Conservation (phyloP, 2,329 filamentous ascomycete species). For the Colletotrichum sp. region DNA sequence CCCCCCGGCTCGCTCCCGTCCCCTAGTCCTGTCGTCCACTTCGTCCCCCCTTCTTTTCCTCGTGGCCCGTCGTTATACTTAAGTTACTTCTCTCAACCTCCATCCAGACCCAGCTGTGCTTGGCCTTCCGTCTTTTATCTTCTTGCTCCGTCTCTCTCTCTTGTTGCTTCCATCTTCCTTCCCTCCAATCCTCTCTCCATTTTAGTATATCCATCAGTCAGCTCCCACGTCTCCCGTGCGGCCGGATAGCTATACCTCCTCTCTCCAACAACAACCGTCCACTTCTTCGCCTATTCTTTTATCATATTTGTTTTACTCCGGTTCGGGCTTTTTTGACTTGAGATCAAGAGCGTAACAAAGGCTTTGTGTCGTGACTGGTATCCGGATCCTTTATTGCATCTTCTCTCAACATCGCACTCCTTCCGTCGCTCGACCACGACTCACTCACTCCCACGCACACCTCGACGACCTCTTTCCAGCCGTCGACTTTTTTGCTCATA, state of each 20-base stretch:
- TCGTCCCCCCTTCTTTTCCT: background rate
- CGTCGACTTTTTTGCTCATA: conserved; percentile 7
- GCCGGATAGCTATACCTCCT: conserved; percentile 8
- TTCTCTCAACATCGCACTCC: conserved; percentile 7
- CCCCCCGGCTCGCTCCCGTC: conserved; percentile 3
- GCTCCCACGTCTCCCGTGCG: background rate
- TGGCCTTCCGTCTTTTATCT: conserved; percentile 17
- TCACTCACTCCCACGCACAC: conserved; percentile 8
- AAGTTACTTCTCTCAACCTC: conserved; percentile 19
- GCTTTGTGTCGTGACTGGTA: conserved; percentile 21
- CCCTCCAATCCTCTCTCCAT: background rate
- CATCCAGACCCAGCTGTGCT: conserved; percentile 8
- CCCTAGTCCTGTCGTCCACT: conserved; percentile 1
- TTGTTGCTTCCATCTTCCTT: background rate
- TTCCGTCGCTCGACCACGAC: conserved; percentile 3
- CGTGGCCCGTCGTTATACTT: conserved; percentile 18
- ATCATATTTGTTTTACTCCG: conserved; percentile 12
- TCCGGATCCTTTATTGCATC: conserved; percentile 11
- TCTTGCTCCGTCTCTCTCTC: conserved; percentile 17
- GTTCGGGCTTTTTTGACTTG: conserved; percentile 5
- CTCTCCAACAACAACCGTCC: background rate
- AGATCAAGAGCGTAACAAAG: background rate
- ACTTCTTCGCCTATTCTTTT: conserved; percentile 17
- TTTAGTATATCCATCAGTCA: conserved; percentile 7
- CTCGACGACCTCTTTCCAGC: conserved; percentile 10